Conservation (phyloP, 352 stramenopile species). For the Phytophthora quininea region DNA sequence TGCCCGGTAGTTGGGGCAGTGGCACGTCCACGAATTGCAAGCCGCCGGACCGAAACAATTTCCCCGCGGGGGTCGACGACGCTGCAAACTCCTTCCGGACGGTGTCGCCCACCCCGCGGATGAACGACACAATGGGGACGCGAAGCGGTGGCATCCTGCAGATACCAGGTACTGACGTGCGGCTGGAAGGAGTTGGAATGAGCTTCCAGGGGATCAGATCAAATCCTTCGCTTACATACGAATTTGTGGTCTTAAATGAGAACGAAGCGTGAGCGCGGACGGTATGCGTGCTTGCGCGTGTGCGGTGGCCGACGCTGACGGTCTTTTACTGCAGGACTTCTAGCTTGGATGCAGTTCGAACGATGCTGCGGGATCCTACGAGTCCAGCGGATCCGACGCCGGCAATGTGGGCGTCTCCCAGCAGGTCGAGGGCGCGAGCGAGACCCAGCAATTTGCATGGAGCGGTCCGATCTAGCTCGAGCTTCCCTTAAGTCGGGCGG, state of each 20-base stretch:
- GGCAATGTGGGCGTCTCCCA: constrained; percentile 44
- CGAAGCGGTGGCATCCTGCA: constrained; percentile 5
- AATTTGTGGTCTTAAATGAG: too few relatives aligned
- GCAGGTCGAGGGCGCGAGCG: constrained; percentile 40
- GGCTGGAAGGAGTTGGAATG: background rate
- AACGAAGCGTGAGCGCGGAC: constrained; percentile 22
- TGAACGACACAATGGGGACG: constrained; percentile 29
- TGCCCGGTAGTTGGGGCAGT: constrained; percentile 22
- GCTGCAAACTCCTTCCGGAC: constrained; percentile 18
- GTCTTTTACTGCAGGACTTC: background rate
- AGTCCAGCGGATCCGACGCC: background rate
- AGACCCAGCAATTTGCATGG: constrained; percentile 56
- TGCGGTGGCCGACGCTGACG: background rate
- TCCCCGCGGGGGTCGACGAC: constrained; percentile 14
- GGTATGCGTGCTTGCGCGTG: constrained; percentile 4
- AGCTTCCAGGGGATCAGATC: background rate
- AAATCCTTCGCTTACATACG: too few relatives aligned
- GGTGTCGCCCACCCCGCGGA: constrained; percentile 20
- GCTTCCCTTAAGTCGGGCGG: constrained; percentile 37
- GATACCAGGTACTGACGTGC: constrained; percentile 1
- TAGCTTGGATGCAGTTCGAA: constrained; percentile 41
- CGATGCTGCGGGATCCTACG: constrained; percentile 21
- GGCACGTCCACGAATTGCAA: constrained; percentile 25
- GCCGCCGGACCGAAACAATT: constrained; percentile 23
- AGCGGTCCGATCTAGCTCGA: constrained; percentile 37